Percentiles rank a stretch among this genome's conserved stretches.
These are phyloP conservation scores for Gossypium trilobum DNA, from an alignment of 441 rosid genomes.

Conservation along the genomic window DNA sequence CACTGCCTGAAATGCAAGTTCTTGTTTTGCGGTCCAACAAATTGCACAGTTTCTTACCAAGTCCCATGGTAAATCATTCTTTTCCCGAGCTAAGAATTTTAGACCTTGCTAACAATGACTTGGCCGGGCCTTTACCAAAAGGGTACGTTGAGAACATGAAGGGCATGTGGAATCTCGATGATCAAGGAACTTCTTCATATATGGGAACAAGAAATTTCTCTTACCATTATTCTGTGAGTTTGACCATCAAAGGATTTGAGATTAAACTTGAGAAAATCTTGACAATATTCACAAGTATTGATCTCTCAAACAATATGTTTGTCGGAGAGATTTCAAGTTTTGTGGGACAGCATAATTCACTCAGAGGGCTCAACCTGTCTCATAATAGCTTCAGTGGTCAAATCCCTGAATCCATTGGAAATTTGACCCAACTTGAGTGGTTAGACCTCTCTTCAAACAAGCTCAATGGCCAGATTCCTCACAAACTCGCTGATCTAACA, in stretches of 20 bases:
- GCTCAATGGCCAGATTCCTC: conserved; percentile 22
- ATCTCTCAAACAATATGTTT: conserved; percentile 9
- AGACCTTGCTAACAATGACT: conserved; percentile 11
- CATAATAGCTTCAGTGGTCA: conserved; percentile 14
- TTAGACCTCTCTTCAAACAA: background rate
- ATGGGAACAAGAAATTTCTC: background rate
- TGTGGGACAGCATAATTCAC: conserved; percentile 20
- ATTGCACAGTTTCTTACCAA: background rate
- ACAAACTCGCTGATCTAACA: conserved; percentile 4
- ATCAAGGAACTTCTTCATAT: background rate
- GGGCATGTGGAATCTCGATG: conserved; percentile 7
- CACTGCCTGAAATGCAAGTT: background rate
- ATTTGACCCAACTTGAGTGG: conserved; percentile 4
- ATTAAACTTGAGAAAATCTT: conserved; percentile 7
- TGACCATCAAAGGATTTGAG: conserved; percentile 3
- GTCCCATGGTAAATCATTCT: too few relatives aligned
- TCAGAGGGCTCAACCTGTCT: conserved; percentile 23
- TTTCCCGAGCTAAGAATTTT: background rate
- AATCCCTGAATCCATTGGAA: conserved; percentile 24
- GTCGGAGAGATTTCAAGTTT: conserved; percentile 19
- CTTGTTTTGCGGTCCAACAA: conserved; percentile 16
- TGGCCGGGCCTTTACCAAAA: conserved; percentile 8
- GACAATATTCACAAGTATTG: background rate
- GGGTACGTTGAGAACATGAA: background rate
- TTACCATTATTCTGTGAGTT: background rate